Percentiles rank a stretch among this genome's conserved stretches.
Conservation (phyloP, 768 basidiomycete species). For the Lactarius hengduanensis region DNA sequence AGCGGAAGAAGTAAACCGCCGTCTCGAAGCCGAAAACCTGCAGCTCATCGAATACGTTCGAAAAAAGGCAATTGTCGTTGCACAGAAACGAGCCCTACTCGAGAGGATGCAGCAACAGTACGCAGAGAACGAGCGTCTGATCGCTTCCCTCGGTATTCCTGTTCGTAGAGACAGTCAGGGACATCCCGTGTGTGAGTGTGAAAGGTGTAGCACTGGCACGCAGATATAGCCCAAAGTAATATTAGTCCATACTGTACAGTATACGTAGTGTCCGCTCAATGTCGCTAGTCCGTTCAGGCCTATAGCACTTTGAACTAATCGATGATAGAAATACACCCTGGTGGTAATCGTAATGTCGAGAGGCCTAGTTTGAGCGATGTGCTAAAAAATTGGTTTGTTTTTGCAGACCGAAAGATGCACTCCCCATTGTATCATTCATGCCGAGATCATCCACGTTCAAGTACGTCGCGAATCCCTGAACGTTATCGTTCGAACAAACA, state of each 20-base stretch:
- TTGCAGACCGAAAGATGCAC: not conserved
- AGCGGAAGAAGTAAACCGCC: not conserved
- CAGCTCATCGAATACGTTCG: not conserved
- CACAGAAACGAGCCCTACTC: not conserved
- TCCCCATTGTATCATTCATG: not conserved
- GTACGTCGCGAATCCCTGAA: not conserved
- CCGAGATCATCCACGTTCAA: not conserved
- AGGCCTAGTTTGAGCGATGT: not conserved
- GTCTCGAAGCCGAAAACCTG: not conserved
- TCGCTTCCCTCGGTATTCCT: not conserved
- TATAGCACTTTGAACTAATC: not conserved
- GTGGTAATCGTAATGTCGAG: not conserved
- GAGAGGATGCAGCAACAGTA: conserved; percentile 10
- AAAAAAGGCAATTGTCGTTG: not conserved
- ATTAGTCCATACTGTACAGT: not conserved
- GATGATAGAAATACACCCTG: not conserved
- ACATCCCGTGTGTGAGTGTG: not conserved
- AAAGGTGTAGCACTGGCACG: not conserved
- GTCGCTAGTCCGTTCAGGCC: not conserved
- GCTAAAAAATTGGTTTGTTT: not conserved
- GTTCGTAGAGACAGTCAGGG: not conserved
- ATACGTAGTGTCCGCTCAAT: not conserved
- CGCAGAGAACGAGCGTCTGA: conserved; percentile 3
- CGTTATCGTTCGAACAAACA: not conserved
- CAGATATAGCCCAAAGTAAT: not conserved